phyloP scores from a whole-genome alignment of 805 yeast genomes.

The Saccharomyces eubayanus region DNA sequence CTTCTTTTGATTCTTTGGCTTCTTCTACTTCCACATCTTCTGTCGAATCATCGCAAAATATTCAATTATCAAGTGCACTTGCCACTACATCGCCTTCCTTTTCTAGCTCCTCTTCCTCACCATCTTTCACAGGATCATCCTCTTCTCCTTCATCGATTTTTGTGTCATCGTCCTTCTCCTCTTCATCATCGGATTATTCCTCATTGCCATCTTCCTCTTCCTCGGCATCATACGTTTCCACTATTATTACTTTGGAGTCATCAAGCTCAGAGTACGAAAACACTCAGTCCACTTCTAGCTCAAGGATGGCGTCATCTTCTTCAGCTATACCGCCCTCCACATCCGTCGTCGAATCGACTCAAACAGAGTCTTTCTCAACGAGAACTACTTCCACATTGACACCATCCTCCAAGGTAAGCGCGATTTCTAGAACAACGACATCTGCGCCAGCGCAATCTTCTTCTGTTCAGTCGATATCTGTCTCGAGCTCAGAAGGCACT shows the following conservation, averaged over 20 bases:
- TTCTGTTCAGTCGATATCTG: slow-evolving; percentile 7
- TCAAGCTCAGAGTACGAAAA: not conserved
- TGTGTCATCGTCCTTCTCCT: not conserved
- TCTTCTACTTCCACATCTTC: slow-evolving; percentile 6
- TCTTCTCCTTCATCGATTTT: slow-evolving; percentile 3
- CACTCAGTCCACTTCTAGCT: slow-evolving; percentile 1
- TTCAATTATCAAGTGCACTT: not conserved
- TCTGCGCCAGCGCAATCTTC: slow-evolving; percentile 1
- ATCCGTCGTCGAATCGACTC: slow-evolving; percentile 3
- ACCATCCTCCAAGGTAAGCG: slow-evolving; percentile 3
- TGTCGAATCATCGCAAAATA: not conserved
- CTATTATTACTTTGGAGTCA: slow-evolving; percentile 1
- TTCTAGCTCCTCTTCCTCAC: not conserved
- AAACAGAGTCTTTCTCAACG: slow-evolving; percentile 6
- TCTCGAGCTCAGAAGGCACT: slow-evolving; percentile 15
- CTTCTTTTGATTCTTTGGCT: slow-evolving; percentile 10
- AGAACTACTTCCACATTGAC: slow-evolving; percentile 8
- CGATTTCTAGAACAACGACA: slow-evolving; percentile 3
- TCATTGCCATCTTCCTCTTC: slow-evolving; percentile 3
- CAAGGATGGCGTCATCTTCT: too few species aligned
- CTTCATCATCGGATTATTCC: not conserved
- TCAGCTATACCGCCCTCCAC: slow-evolving; percentile 1
- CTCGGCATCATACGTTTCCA: slow-evolving; percentile 2
- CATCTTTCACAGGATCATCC: slow-evolving; percentile 2
- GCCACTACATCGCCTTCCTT: not conserved